Percentiles rank a stretch among this genome's conserved stretches.
Conservation (phyloP, 2,329 filamentous ascomycete species). For the Hypomyces rosellus region DNA sequence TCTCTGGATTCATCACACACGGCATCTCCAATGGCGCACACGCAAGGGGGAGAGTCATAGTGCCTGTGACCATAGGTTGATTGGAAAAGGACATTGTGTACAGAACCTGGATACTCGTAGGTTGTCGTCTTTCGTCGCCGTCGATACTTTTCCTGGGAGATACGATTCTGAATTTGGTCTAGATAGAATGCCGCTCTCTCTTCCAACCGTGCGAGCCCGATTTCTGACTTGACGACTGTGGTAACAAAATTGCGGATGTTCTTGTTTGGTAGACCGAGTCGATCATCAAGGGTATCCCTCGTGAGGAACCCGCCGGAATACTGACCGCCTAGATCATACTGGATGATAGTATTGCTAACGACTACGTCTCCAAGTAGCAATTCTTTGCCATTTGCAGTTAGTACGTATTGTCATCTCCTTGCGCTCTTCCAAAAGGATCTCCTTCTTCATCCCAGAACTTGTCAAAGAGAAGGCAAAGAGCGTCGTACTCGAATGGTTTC, state of each 20-base stretch:
- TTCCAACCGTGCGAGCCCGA: slow-evolving; percentile 11
- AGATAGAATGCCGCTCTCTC: slow-evolving; percentile 9
- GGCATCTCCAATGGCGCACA: too few relatives aligned
- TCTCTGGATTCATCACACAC: too few relatives aligned
- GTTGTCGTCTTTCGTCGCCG: too few relatives aligned
- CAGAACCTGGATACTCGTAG: too few relatives aligned
- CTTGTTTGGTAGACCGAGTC: slow-evolving; percentile 19
- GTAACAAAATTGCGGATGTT: slow-evolving; percentile 24
- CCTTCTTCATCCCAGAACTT: slow-evolving; percentile 20
- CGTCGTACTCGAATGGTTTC: slow-evolving; percentile 19
- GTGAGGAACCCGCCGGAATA: slow-evolving; percentile 18
- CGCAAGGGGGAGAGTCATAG: too few relatives aligned
- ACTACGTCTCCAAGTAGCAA: slow-evolving; percentile 29
- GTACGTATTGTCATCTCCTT: slow-evolving; percentile 24
- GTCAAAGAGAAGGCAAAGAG: slow-evolving; percentile 19
- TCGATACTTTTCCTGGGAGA: too few relatives aligned
- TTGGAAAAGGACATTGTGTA: too few relatives aligned
- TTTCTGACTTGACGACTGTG: slow-evolving; percentile 13
- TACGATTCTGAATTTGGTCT: slow-evolving; percentile 12
- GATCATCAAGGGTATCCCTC: slow-evolving; percentile 22
- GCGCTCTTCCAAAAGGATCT: slow-evolving; percentile 16
- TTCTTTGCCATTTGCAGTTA: slow-evolving; percentile 9
- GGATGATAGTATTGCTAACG: slow-evolving; percentile 22
- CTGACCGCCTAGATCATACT: slow-evolving; percentile 23
- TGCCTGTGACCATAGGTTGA: too few relatives aligned